These are phyloP conservation scores for Polytrichum formosum DNA, from an alignment of 225 moss, liverwort and hornwort genomes.

Conservation along the genomic window DNA sequence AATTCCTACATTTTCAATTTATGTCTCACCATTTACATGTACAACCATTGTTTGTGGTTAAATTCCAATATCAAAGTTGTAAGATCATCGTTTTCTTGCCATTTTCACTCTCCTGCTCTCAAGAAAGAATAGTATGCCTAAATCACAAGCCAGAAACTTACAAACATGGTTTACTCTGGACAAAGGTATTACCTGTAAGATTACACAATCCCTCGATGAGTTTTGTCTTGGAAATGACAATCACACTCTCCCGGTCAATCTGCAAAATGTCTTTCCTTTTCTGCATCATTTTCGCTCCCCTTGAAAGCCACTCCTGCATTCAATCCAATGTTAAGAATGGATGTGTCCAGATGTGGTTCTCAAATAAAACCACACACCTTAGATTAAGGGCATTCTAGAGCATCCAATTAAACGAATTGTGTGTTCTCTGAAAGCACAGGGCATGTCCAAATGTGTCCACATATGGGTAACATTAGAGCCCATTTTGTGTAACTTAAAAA, in stretches of 20 bases:
- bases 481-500: no score
- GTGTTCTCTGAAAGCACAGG: no score
- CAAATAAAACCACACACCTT: no score
- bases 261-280: conserved; percentile 47
- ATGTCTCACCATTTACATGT: neutral
- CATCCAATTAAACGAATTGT: no score
- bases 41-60: neutral
- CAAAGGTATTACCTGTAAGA: conserved; percentile 29
- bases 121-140: neutral
- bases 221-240: conserved; percentile 45
- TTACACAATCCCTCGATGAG: conserved; percentile 50
- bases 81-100: neutral
- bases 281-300: conserved; percentile 18
- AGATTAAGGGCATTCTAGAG: no score
- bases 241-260: conserved; percentile 59
- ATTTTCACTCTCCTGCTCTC: neutral
- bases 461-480: no score
- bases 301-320: no score
- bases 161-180: neutral
- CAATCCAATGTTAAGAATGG: no score
- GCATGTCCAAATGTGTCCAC: no score
- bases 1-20: neutral
- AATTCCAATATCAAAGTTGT: neutral
- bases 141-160: no score
- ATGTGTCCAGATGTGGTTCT: no score